phyloP scores from a whole-genome alignment of 75 land plant genomes.

The Cunninghamia lanceolata region DNA sequence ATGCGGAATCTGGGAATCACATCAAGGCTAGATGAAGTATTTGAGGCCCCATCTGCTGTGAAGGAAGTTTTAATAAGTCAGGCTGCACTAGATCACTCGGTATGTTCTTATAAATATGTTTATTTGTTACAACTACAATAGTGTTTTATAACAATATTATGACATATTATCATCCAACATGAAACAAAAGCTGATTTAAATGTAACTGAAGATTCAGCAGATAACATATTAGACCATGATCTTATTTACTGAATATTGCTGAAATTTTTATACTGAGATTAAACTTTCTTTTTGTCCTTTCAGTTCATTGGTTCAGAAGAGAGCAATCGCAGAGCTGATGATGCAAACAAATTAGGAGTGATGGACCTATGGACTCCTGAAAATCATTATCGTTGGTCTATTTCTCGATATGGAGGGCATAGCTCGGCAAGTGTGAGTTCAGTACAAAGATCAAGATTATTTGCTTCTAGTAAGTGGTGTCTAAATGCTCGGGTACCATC shows the following conservation, averaged over 20 bases:
- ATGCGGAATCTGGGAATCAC: conserved; percentile 73
- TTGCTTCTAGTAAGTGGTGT: conserved; percentile 58
- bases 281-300: background rate
- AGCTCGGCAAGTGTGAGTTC: conserved; percentile 71
- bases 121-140: background rate
- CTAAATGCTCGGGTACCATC: background rate
- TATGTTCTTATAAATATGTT: conserved; percentile 34
- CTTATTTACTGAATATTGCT: background rate
- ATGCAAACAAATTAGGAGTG: conserved; percentile 54
- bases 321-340: conserved; percentile 71
- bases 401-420: conserved; percentile 83
- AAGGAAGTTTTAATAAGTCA: conserved; percentile 84
- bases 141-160: background rate
- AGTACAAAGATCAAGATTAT: conserved; percentile 59
- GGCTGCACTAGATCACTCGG: conserved; percentile 68
- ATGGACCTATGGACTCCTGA: conserved; percentile 95
- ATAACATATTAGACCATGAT: background rate
- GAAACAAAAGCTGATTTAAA: background rate
- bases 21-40: conserved; percentile 82
- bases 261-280: background rate
- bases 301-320: conserved; percentile 82
- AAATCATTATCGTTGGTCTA: conserved; percentile 85
- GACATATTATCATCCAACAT: background rate
- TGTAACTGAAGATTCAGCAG: background rate
- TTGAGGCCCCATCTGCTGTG: conserved; percentile 88